Percentiles rank a stretch among this genome's conserved stretches.
These are phyloP conservation scores for Alliaria petiolata DNA, from an alignment of 345 rosid genomes.

Conservation along the genomic window DNA sequence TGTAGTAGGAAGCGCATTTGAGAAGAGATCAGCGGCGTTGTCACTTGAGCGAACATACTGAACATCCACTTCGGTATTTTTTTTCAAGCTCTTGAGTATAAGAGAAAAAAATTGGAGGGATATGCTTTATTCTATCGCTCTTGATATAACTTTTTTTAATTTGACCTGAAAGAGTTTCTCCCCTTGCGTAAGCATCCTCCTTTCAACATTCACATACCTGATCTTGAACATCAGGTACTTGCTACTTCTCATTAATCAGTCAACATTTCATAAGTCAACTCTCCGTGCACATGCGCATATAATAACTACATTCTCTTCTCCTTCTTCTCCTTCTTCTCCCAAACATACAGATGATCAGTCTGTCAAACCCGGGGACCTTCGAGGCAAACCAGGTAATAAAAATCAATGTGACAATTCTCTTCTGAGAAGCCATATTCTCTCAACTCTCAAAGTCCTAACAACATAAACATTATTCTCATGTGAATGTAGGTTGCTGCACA, in stretches of 20 bases:
- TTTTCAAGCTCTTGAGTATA: too few species aligned
- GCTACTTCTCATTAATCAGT: not conserved
- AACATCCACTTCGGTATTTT: too few species aligned
- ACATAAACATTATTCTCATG: constrained; percentile 40
- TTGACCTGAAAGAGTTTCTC: not conserved
- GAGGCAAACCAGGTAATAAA: constrained; percentile 72
- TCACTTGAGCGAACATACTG: too few species aligned
- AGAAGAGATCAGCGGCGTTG: too few species aligned
- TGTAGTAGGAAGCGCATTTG: too few species aligned
- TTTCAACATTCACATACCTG: constrained; percentile 49
- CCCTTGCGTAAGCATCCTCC: constrained; percentile 59
- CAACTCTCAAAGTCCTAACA: not conserved
- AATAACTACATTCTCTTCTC: not conserved
- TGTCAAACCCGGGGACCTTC: constrained; percentile 77
- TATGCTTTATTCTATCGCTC: too few species aligned
- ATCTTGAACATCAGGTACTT: constrained; percentile 59
- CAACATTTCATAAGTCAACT: not conserved
- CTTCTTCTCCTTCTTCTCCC: not conserved
- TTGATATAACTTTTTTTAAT: too few species aligned
- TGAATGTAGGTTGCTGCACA: constrained; percentile 81
- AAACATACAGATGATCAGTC: constrained; percentile 52
- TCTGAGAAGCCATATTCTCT: not conserved
- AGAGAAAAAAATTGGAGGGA: too few species aligned
- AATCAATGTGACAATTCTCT: not conserved
- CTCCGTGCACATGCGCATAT: not conserved